Evolutionary conservation across 768 basidiomycete species (phyloP).

Genomic region (Boletus speciosus): DNA sequence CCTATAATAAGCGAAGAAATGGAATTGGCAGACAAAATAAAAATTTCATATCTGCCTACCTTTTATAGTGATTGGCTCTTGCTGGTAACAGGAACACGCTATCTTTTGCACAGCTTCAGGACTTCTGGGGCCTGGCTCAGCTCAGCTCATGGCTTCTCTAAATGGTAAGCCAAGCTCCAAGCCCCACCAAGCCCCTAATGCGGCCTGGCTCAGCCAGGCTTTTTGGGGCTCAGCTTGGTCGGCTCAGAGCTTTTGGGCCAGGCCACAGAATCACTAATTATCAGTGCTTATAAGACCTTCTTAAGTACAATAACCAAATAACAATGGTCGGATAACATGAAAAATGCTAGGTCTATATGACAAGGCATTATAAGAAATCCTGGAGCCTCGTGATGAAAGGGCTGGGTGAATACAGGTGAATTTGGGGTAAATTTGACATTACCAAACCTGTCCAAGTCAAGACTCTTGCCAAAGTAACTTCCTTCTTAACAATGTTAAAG

Average conservation of each 20-base stretch:
- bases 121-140: background rate
- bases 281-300: too few species aligned
- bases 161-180: background rate
- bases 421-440: background rate
- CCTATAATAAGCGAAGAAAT: too few species aligned
- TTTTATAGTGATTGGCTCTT: background rate
- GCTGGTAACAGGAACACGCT: background rate
- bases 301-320: too few species aligned
- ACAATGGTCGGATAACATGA: too few species aligned
- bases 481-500: too few species aligned
- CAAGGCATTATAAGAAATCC: too few species aligned
- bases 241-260: background rate
- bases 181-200: background rate
- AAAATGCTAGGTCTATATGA: too few species aligned
- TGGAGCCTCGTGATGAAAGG: too few species aligned
- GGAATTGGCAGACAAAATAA: too few species aligned
- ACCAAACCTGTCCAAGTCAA: too few species aligned
- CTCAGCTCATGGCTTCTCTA: background rate
- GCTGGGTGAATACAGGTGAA: background rate
- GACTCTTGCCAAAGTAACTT: too few species aligned
- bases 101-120: background rate
- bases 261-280: background rate
- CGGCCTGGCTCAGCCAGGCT: background rate
- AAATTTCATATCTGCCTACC: background rate
- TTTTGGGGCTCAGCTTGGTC: background rate